Evolutionary conservation across 225 moss, liverwort and hornwort species (phyloP), one percentile per base, ranked within the genome.

Genomic region (Sphagnum tenellum): DNA sequence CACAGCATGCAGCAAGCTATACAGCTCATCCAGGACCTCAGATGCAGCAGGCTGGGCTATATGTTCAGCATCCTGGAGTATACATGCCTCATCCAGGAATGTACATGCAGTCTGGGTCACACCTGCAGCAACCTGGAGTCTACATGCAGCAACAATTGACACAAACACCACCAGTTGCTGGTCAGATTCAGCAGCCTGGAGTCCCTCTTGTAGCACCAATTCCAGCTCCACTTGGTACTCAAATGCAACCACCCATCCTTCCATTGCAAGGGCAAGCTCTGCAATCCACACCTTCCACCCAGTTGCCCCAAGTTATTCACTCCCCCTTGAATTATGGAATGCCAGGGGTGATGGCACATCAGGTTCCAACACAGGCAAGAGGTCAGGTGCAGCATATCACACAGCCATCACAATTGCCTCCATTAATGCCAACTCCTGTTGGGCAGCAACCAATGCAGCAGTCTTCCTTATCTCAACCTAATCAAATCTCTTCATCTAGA

Each of bases 21-120:
- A 71, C 69, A 50, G 64, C 60, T 61, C 82, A 82, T 60, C 62
- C 76, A 56, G 82, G 79, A 63, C 60, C 73, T 7, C 76, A 77
- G 55, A 50, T 83, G 56, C 72, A 74, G 48, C 76, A 77, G 66
- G 67, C 79, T 69, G 74, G 74, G 44, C 54, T 80, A 66, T 84
- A 84, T 73, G 75, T 70, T 49, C 86, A 82, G 57, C 75, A 66
- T n/a, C 69, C 77, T 60, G 79, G 79, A 70, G 53, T 79, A 46
- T 82, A 86, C 60, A 79, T 82, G 74, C 61, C 77, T 63, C 82
- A 82, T 45, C 46, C 53, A 14, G 64, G 48, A 52, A 9, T 2
- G 7, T 52, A 52, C 52, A 52, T 52, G 48, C 64, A 64, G 48
- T 49, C 64, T 64, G 48, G 51, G 5, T n/a, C n/a, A 3, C 64